Percentiles rank a stretch among this genome's conserved stretches.
These are phyloP conservation scores for Canariomyces notabilis DNA, from an alignment of 2,329 filamentous ascomycete genomes.

Conservation along the genomic window DNA sequence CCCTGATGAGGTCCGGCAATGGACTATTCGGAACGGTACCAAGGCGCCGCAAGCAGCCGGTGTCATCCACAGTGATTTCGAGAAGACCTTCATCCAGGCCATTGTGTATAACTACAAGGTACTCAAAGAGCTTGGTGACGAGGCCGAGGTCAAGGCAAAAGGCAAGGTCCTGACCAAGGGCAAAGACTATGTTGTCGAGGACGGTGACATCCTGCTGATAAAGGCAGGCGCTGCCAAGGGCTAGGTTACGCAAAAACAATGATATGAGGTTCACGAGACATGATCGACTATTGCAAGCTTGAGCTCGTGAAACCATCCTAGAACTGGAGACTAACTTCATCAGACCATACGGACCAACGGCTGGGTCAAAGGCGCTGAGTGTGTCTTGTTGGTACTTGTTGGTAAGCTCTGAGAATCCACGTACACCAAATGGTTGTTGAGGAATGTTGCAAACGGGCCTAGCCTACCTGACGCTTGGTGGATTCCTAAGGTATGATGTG, in stretches of 20 bases:
- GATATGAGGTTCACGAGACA: conserved; percentile 14
- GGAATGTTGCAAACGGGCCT: too few relatives aligned
- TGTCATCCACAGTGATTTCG: conserved; percentile 97
- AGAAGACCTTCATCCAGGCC: conserved; percentile 98
- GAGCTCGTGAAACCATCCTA: not conserved
- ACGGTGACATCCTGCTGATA: conserved; percentile 79
- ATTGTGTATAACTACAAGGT: conserved; percentile 85
- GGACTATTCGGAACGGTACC: conserved; percentile 92
- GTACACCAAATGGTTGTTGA: too few relatives aligned
- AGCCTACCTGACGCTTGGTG: too few relatives aligned
- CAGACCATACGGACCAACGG: too few relatives aligned
- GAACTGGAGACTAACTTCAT: too few relatives aligned
- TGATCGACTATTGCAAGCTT: conserved; percentile 1
- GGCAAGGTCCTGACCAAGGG: conserved; percentile 98
- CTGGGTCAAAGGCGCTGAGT: too few relatives aligned
- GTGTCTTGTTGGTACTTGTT: too few relatives aligned
- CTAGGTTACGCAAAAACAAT: conserved; percentile 29
- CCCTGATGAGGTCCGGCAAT: conserved; percentile 93
- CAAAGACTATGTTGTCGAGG: conserved; percentile 89
- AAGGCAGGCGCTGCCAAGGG: conserved; percentile 81
- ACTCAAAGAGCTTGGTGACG: conserved; percentile 83
- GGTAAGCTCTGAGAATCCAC: too few relatives aligned
- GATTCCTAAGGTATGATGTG: too few relatives aligned
- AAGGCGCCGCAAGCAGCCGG: conserved; percentile 97
- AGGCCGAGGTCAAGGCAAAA: conserved; percentile 78